phyloP scores from a whole-genome alignment of 345 rosid species.

The Aquilaria yunnanensis region DNA sequence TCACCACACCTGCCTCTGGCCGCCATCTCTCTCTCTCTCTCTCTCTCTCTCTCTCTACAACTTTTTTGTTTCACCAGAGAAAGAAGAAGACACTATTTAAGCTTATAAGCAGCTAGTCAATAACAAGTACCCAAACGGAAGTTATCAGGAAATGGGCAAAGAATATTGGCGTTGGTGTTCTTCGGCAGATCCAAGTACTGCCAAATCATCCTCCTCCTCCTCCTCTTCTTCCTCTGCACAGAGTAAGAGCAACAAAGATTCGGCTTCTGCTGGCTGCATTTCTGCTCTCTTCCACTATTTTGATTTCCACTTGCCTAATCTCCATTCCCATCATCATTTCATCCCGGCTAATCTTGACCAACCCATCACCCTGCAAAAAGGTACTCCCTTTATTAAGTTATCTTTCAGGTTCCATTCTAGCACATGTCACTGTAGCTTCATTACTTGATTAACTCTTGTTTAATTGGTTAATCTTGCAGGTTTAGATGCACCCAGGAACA shows the following conservation, averaged over 20 bases:
- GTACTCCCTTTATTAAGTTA: conserved; percentile 17
- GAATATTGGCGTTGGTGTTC: conserved; percentile 31
- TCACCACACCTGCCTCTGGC: neutral
- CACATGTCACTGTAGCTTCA: too few species aligned
- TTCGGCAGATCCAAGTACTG: conserved; percentile 8
- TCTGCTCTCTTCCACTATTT: conserved; percentile 68
- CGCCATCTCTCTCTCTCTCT: too few species aligned
- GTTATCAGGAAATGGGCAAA: conserved; percentile 40
- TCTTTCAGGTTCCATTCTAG: too few species aligned
- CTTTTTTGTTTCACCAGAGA: conserved; percentile 8
- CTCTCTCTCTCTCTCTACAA: conserved; percentile 11
- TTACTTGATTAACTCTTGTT: too few species aligned
- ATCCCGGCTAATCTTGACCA: neutral
- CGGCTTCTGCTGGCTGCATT: conserved; percentile 58
- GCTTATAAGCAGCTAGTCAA: too few species aligned
- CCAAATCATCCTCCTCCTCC: conserved; percentile 25
- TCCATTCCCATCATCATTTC: conserved; percentile 36
- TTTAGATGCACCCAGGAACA: conserved; percentile 70
- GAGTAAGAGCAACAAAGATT: conserved; percentile 6
- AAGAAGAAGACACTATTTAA: neutral
- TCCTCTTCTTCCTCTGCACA: conserved; percentile 14
- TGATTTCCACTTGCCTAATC: conserved; percentile 58
- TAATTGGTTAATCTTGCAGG: conserved; percentile 25
- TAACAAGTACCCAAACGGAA: neutral
- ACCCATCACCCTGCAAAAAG: conserved; percentile 27